Evolutionary conservation across 1,284 basidiomycete genomes (phyloP), one percentile per base, ranked within the genome.

Genomic region (Rhizoctonia solani): DNA sequence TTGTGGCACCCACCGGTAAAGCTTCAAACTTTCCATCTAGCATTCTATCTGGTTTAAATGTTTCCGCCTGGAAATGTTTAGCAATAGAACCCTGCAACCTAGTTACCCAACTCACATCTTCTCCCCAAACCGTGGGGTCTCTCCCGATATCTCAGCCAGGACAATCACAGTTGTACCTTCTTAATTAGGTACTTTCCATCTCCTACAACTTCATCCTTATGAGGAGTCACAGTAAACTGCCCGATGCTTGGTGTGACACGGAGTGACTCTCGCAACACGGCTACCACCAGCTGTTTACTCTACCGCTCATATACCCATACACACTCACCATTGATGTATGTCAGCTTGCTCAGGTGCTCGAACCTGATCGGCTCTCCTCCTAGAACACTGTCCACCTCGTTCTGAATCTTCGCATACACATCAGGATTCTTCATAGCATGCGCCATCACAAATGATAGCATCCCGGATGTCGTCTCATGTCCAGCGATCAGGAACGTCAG

Each of bases 1-100:
- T 9, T 66, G 25, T 27, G n/a, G 1, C 21, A 39, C 69, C 11
- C 44, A 67, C 66, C n/a, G 68, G 67, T 70, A 75, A 54, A 54
- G 73, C 69, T 70, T 74, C 71, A 59, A 72, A 72, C 25, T 71
- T 70, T 1, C 72, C 73, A 61, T 82, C 79, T 25, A 83, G 72
- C 79, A 82, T 81, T 3, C 83, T 77, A 70, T 84, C 83, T 1
- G 81, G 81, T 25, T 74, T 75, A 74, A 69, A 71, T 27, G 52
- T 49, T 21, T 66, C 53, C 30, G 55, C 63, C 56, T 55, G 6
- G 6, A 14, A 69, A 30, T 21, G 6, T 25, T 19, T 25, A 1
- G 34, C 25, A 49, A n/a, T 25, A 11, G n/a, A 5, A 37, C 14
- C 25, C 44, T 16, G 16, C 34, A n/a, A 41, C 29, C 53, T 41